These are phyloP conservation scores for Scheffersomyces titani DNA, from an alignment of 1,139 yeast genomes.

Conservation along the genomic window DNA sequence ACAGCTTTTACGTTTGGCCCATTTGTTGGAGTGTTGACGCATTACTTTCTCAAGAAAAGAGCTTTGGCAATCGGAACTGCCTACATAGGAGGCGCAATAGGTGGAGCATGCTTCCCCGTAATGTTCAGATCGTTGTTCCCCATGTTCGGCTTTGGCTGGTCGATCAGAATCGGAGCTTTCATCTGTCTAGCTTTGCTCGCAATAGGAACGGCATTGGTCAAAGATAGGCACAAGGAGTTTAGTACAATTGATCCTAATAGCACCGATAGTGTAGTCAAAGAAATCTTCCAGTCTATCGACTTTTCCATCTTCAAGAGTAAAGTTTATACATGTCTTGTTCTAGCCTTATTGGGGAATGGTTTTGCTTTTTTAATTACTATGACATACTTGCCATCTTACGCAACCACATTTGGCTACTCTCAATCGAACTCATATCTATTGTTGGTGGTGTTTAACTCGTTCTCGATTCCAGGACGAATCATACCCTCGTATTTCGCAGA, in stretches of 20 bases:
- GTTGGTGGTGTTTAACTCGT: conserved; percentile 28
- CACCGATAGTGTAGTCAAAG: conserved; percentile 6
- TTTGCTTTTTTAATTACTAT: conserved; percentile 26
- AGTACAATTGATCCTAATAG: conserved; percentile 1
- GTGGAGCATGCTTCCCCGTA: conserved; percentile 29
- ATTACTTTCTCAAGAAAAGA: conserved; percentile 22
- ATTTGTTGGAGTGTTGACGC: conserved; percentile 23
- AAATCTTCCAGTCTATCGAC: conserved; percentile 27
- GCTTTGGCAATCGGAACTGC: conserved; percentile 27
- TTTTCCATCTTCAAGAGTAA: conserved; percentile 25
- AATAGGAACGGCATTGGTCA: conserved; percentile 17
- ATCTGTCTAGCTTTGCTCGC: conserved; percentile 17
- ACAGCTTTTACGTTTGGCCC: conserved; percentile 27
- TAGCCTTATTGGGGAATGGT: conserved; percentile 34
- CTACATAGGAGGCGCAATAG: conserved; percentile 31
- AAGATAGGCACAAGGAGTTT: conserved; percentile 24
- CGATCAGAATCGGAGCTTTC: conserved; percentile 26
- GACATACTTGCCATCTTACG: conserved; percentile 30
- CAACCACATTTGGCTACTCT: conserved; percentile 26
- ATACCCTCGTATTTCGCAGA: conserved; percentile 33
- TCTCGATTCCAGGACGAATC: conserved; percentile 31
- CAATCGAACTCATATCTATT: conserved; percentile 23
- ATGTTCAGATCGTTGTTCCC: conserved; percentile 22
- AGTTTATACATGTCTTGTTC: conserved; percentile 26
- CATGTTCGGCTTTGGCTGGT: conserved; percentile 31